A percentile compares a stretch with the other conserved stretches of the same genome.
Evolutionary conservation across 1,284 basidiomycete genomes (phyloP).

Genomic region (Neonothopanus nambi): DNA sequence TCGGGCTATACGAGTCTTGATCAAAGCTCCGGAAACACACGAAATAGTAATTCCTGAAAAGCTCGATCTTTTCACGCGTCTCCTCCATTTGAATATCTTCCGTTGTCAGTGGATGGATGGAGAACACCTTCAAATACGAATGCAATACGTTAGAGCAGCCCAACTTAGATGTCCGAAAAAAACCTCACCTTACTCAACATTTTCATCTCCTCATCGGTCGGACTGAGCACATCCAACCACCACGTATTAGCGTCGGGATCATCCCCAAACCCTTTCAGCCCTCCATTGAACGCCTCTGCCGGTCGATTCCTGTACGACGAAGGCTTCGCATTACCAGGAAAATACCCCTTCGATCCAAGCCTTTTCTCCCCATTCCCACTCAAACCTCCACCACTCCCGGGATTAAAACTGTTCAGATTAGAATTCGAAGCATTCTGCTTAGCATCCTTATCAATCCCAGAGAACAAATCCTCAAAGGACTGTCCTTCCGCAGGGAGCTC

Average conservation of each 20-base stretch:
- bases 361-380: neutral
- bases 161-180: neutral
- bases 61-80: conserved; percentile 98
- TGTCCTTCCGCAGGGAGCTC: conserved; percentile 96
- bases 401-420: neutral
- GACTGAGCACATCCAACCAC: conserved; percentile 96
- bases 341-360: conserved; percentile 6
- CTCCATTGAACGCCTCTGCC: neutral
- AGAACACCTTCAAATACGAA: conserved; percentile 87
- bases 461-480: conserved; percentile 90
- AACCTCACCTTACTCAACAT: conserved; percentile 81
- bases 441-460: conserved; percentile 41
- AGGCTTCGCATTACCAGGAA: conserved; percentile 10
- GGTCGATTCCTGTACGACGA: neutral
- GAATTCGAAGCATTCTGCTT: neutral
- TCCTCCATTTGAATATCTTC: conserved; percentile 99
- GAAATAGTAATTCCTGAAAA: conserved; percentile 98
- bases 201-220: conserved; percentile 99
- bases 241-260: conserved; percentile 64
- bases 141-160: neutral
- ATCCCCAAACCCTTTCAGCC: conserved; percentile 5
- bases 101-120: conserved; percentile 96
- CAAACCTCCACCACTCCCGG: too few relatives aligned
- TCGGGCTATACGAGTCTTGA: conserved; percentile 97
- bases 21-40: conserved; percentile 99